Percentiles rank a stretch among this genome's conserved stretches.
Conservation (phyloP, 805 yeast species). For the Lachancea waltii region DNA sequence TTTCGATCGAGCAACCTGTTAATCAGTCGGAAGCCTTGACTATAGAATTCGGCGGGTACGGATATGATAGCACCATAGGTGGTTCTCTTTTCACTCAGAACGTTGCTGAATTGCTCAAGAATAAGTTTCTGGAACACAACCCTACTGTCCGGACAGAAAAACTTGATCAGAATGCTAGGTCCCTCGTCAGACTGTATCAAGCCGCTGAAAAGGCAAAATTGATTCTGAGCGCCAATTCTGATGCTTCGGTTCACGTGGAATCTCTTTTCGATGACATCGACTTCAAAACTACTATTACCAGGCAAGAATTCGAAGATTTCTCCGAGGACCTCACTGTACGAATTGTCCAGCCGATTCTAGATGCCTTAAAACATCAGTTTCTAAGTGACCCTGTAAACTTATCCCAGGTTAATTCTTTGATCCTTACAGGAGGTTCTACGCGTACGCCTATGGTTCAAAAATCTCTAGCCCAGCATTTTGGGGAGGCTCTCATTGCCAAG, state of each 20-base stretch:
- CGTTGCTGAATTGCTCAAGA: slow-evolving; percentile 53
- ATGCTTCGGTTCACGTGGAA: slow-evolving; percentile 72
- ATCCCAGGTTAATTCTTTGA: slow-evolving; percentile 52
- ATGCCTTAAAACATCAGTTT: slow-evolving; percentile 39
- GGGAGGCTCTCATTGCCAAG: slow-evolving; percentile 59
- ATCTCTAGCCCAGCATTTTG: slow-evolving; percentile 46
- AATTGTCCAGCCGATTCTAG: slow-evolving; percentile 48
- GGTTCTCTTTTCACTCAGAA: slow-evolving; percentile 69
- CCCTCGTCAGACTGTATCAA: slow-evolving; percentile 63
- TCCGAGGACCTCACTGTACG: slow-evolving; percentile 38
- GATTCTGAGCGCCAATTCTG: slow-evolving; percentile 81
- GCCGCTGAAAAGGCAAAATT: slow-evolving; percentile 86
- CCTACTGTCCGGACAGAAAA: slow-evolving; percentile 34
- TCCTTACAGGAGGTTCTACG: slow-evolving; percentile 84
- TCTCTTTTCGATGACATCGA: slow-evolving; percentile 68
- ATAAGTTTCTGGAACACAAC: slow-evolving; percentile 48
- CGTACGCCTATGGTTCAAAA: slow-evolving; percentile 84
- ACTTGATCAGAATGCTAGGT: slow-evolving; percentile 44
- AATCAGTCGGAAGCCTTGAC: slow-evolving; percentile 36
- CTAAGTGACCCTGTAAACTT: slow-evolving; percentile 25
- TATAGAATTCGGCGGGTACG: slow-evolving; percentile 68
- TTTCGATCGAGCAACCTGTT: slow-evolving; percentile 47
- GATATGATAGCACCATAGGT: slow-evolving; percentile 60
- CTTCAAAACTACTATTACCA: slow-evolving; percentile 56
- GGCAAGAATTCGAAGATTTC: slow-evolving; percentile 74